Evolutionary conservation across 2,329 filamentous ascomycete genomes (phyloP).

Genomic region (Sporothrix mexicana): DNA sequence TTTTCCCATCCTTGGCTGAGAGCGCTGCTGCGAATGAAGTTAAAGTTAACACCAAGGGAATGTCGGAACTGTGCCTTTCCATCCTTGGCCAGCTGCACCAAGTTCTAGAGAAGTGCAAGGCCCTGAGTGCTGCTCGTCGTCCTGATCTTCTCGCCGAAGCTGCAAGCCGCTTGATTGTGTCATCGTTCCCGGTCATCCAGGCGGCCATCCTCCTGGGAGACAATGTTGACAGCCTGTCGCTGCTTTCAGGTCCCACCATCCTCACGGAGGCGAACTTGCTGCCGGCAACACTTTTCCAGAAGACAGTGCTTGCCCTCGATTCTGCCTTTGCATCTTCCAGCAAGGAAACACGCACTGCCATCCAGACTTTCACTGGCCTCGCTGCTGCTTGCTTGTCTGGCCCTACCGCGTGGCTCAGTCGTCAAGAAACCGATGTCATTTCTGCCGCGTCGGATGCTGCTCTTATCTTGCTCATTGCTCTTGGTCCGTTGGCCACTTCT

Average conservation of each 20-base stretch:
- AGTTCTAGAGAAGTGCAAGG: conserved; percentile 52
- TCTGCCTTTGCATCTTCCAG: conserved; percentile 38
- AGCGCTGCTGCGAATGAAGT: too few relatives aligned
- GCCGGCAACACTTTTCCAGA: conserved; percentile 26
- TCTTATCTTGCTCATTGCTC: conserved; percentile 52
- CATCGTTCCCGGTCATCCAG: conserved; percentile 57
- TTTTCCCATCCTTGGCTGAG: conserved; percentile 47
- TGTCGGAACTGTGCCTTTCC: background rate
- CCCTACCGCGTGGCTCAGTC: conserved; percentile 51
- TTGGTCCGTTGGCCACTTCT: conserved; percentile 45
- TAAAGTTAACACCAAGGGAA: background rate
- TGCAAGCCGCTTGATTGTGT: conserved; percentile 62
- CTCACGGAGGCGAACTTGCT: conserved; percentile 21
- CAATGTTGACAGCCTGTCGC: conserved; percentile 14
- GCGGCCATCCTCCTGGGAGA: conserved; percentile 40
- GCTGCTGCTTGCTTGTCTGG: conserved; percentile 26
- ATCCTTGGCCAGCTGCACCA: conserved; percentile 38
- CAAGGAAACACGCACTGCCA: background rate
- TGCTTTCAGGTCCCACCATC: conserved; percentile 43
- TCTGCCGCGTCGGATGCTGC: conserved; percentile 58
- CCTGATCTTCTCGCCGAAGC: conserved; percentile 70
- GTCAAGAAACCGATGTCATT: conserved; percentile 58
- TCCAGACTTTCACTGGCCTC: conserved; percentile 2
- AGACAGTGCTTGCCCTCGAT: conserved; percentile 1
- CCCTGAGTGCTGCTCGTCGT: conserved; percentile 56